Conservation (phyloP, 441 rosid species). For the Croton laevigatus region DNA sequence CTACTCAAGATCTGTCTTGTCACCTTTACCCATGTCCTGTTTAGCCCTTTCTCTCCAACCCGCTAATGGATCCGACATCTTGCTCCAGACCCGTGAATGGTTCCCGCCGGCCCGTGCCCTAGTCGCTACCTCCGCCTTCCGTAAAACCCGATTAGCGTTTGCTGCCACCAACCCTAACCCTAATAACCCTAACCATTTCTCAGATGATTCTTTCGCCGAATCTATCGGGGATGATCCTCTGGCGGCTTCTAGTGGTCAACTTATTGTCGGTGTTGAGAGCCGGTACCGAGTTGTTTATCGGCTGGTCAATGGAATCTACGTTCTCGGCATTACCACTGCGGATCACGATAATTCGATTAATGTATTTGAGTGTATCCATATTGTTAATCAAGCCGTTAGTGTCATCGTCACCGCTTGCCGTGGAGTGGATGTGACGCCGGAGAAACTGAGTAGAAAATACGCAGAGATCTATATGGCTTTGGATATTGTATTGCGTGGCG, state of each 20-base stretch:
- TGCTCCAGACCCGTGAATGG: constrained; percentile 91
- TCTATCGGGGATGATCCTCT: constrained; percentile 81
- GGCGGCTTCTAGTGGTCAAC: constrained; percentile 89
- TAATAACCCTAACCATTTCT: constrained; percentile 26
- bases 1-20: background rate
- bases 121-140: constrained; percentile 84
- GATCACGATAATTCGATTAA: constrained; percentile 85
- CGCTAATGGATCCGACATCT: constrained; percentile 74
- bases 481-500: constrained; percentile 88
- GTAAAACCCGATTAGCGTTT: constrained; percentile 74
- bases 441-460: constrained; percentile 76
- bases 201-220: constrained; percentile 30
- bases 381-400: constrained; percentile 91
- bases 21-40: constrained; percentile 53
- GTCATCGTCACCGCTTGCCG: constrained; percentile 92
- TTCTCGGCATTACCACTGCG: constrained; percentile 76
- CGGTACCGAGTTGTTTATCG: constrained; percentile 93
- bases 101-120: constrained; percentile 91
- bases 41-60: constrained; percentile 87
- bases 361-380: constrained; percentile 88
- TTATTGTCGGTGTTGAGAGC: constrained; percentile 91
- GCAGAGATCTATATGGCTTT: constrained; percentile 97
- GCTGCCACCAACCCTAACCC: constrained; percentile 50
- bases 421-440: constrained; percentile 93
- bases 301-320: constrained; percentile 85